Evolutionary conservation across 371 early-diverging fungal genomes (phyloP).

Genomic region (Mortierella sp.): DNA sequence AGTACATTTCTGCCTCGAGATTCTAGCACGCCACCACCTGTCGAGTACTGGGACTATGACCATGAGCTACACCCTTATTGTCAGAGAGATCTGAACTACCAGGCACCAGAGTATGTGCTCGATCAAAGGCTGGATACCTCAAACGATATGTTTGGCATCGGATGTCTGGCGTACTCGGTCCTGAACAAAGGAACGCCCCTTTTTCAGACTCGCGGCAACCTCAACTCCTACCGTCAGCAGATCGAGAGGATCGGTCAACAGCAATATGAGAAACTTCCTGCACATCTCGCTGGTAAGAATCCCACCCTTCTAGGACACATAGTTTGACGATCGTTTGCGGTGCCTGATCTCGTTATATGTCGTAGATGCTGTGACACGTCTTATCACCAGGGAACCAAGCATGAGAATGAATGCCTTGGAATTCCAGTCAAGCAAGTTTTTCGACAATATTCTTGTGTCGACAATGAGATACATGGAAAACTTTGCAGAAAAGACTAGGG

Average conservation of each 20-base stretch:
- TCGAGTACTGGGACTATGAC: slow-evolving; percentile 64
- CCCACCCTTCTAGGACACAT: neutral
- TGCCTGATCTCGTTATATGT: neutral
- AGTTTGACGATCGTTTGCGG: neutral
- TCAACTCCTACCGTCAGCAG: slow-evolving; percentile 73
- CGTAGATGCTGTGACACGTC: slow-evolving; percentile 64
- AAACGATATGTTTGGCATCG: slow-evolving; percentile 87
- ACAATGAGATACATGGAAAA: slow-evolving; percentile 85
- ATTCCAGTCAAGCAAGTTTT: slow-evolving; percentile 78
- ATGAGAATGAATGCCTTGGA: slow-evolving; percentile 69
- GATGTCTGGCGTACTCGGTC: slow-evolving; percentile 82
- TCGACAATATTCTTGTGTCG: slow-evolving; percentile 83
- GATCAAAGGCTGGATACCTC: slow-evolving; percentile 64
- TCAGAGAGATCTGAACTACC: slow-evolving; percentile 78
- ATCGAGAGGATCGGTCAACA: slow-evolving; percentile 61
- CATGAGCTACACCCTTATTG: slow-evolving; percentile 73
- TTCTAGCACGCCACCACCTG: slow-evolving; percentile 40
- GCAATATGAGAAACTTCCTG: slow-evolving; percentile 63
- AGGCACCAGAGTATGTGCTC: slow-evolving; percentile 84
- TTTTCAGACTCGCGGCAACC: slow-evolving; percentile 72
- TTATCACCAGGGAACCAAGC: slow-evolving; percentile 68
- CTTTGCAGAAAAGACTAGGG: slow-evolving; percentile 81
- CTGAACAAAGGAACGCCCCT: slow-evolving; percentile 79
- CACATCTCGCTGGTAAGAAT: slow-evolving; percentile 61
- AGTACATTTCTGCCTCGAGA: slow-evolving; percentile 68